These are phyloP conservation scores for Carpinus viminea DNA, from an alignment of 306 rosid genomes.

Conservation along the genomic window DNA sequence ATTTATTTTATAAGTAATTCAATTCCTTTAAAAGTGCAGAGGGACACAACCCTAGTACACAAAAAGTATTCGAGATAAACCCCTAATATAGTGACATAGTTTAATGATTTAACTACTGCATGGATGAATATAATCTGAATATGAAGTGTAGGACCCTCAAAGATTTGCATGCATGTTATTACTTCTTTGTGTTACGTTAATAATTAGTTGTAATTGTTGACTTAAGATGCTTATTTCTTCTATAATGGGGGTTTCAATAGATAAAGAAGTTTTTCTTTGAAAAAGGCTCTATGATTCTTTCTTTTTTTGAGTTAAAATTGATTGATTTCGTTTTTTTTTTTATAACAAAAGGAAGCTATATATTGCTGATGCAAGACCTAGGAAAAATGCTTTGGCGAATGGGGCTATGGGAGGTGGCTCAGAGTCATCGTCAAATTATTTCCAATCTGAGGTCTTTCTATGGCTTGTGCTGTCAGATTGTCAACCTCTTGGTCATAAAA, in stretches of 20 bases:
- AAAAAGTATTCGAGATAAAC: no score
- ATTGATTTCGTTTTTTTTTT: neutral
- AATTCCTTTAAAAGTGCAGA: no score
- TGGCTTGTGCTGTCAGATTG: conserved; percentile 31
- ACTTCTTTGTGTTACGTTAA: no score
- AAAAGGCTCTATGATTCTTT: neutral
- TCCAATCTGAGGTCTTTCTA: conserved; percentile 78
- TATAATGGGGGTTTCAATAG: neutral
- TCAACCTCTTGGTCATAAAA: conserved; percentile 17
- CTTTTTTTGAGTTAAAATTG: neutral
- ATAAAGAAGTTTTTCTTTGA: neutral
- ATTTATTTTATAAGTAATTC: no score
- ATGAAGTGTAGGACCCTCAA: neutral
- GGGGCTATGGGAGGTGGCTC: conserved; percentile 99
- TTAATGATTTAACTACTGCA: no score
- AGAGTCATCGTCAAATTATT: conserved; percentile 90
- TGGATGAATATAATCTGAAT: neutral
- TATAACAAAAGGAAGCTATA: conserved; percentile 87
- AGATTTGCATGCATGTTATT: neutral
- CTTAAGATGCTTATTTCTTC: neutral
- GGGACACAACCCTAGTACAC: no score
- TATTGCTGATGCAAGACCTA: conserved; percentile 95
- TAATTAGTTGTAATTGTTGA: neutral
- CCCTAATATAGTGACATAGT: no score
- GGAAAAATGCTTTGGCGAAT: conserved; percentile 96